These are phyloP conservation scores for Diaporthe capsici DNA, from an alignment of 2,329 filamentous ascomycete genomes.

Conservation along the genomic window DNA sequence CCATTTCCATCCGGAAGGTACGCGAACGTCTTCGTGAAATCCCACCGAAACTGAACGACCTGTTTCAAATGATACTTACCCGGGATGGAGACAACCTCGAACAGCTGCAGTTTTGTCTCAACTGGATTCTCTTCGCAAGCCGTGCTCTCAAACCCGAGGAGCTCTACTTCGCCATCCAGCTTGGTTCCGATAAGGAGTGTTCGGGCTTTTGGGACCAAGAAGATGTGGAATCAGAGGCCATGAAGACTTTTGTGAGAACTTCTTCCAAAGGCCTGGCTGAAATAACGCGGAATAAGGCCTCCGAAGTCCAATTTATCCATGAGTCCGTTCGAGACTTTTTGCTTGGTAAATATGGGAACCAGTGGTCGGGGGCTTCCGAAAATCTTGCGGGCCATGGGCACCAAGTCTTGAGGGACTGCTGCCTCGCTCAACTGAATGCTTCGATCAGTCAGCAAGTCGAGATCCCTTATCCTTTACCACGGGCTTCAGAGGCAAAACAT, in stretches of 20 bases:
- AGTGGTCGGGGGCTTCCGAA: slow-evolving; percentile 50
- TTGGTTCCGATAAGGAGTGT: not conserved
- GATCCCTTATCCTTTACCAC: not conserved
- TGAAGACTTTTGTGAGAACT: slow-evolving; percentile 53
- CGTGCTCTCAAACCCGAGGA: slow-evolving; percentile 58
- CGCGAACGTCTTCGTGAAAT: slow-evolving; percentile 45
- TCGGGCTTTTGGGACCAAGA: not conserved
- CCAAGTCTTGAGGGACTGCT: slow-evolving; percentile 44
- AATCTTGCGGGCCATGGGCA: slow-evolving; percentile 55
- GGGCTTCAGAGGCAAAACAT: not conserved
- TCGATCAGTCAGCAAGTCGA: no score
- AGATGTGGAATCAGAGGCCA: slow-evolving; percentile 39
- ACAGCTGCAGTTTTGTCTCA: slow-evolving; percentile 60
- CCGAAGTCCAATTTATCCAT: slow-evolving; percentile 66
- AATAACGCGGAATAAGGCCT: slow-evolving; percentile 48
- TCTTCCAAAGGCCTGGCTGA: slow-evolving; percentile 67
- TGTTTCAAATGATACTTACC: slow-evolving; percentile 66
- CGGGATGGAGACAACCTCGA: slow-evolving; percentile 60
- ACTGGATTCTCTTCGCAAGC: slow-evolving; percentile 67
- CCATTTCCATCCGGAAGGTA: not conserved
- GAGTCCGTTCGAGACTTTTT: slow-evolving; percentile 65
- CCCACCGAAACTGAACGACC: slow-evolving; percentile 53
- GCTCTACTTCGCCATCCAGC: slow-evolving; percentile 55
- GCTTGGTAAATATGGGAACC: slow-evolving; percentile 48
- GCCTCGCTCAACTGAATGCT: not conserved